phyloP scores from a whole-genome alignment of 169 alveolate genomes.

The Cystoisospora suis region DNA sequence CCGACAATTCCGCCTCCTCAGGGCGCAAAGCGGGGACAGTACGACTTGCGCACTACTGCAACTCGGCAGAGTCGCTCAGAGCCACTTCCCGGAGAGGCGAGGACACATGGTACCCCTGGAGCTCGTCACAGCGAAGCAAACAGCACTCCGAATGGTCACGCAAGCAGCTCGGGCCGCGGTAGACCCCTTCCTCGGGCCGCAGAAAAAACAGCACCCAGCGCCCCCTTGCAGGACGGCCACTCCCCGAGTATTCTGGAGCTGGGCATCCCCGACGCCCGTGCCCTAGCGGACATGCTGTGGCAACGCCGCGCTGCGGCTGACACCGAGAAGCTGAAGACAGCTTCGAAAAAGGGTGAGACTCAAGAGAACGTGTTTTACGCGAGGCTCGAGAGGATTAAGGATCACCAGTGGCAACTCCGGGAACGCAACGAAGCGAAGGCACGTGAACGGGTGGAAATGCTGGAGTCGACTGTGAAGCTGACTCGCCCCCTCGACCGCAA shows the following conservation, averaged over 20 bases:
- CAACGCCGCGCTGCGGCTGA: not conserved
- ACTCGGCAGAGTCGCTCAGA: too few relatives aligned
- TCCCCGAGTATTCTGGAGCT: conserved; percentile 9
- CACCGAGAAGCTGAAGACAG: not conserved
- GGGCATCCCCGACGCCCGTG: not conserved
- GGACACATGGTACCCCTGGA: too few relatives aligned
- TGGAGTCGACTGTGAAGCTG: not conserved
- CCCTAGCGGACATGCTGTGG: conserved; percentile 4
- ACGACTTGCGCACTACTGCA: too few relatives aligned
- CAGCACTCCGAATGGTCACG: too few relatives aligned
- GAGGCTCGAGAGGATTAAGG: not conserved
- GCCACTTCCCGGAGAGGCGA: too few relatives aligned
- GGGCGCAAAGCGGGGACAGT: too few relatives aligned
- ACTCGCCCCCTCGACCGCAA: not conserved
- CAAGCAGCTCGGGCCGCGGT: too few relatives aligned
- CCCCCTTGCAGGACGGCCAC: too few relatives aligned
- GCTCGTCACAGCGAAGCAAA: too few relatives aligned
- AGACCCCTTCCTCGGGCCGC: too few relatives aligned
- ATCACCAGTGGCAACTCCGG: not conserved
- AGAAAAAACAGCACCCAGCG: too few relatives aligned
- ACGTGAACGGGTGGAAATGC: not conserved
- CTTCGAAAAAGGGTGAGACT: not conserved
- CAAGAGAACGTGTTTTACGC: not conserved
- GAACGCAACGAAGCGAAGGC: not conserved
- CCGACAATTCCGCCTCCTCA: too few relatives aligned